Conservation (phyloP, 306 rosid genomes). For the Crotalaria pallida region DNA sequence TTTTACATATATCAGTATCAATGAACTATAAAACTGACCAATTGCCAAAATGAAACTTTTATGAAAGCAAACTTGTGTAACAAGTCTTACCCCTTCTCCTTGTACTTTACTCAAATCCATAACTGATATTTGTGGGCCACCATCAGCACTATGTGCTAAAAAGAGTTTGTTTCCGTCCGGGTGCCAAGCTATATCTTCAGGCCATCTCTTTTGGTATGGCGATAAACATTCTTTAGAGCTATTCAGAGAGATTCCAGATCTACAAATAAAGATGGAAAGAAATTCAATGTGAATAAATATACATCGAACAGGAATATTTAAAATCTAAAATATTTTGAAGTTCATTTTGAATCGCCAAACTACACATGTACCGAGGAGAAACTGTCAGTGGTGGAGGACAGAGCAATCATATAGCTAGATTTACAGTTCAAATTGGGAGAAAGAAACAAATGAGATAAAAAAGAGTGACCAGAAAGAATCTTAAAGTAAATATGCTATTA, state of each 20-base stretch:
- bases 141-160: conserved; percentile 79
- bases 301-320: not conserved
- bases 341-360: not conserved
- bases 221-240: conserved; percentile 62
- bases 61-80: not conserved
- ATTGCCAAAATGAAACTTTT: not conserved
- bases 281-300: conserved; percentile 4
- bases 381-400: not conserved
- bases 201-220: conserved; percentile 80
- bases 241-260: conserved; percentile 73
- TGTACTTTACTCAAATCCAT: conserved; percentile 44
- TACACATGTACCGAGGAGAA: not conserved
- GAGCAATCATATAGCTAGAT: not conserved
- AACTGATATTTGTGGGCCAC: conserved; percentile 69
- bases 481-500: no score
- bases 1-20: conserved; percentile 3
- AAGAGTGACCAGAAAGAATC: not conserved
- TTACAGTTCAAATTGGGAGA: conserved; percentile 16
- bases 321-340: not conserved
- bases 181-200: conserved; percentile 90
- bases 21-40: not conserved
- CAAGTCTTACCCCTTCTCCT: conserved; percentile 42
- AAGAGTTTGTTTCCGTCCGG: conserved; percentile 72
- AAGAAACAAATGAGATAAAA: conserved; percentile 1
- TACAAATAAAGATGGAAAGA: conserved; percentile 30